Evolutionary conservation across 2,329 filamentous ascomycete species (phyloP).

Genomic region (Aspergillus candidus): DNA sequence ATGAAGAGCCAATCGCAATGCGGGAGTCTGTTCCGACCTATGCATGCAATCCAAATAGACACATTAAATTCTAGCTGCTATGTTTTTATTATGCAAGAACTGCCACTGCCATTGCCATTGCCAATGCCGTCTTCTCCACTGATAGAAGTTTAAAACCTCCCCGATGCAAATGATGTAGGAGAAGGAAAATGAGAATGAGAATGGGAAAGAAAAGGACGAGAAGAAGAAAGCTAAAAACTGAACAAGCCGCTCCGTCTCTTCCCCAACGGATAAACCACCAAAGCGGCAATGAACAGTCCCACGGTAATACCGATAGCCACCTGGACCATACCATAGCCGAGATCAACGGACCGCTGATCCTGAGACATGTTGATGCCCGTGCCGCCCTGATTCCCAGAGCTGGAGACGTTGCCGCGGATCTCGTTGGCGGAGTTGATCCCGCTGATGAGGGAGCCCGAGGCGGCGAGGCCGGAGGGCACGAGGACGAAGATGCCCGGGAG

Average conservation of each 20-base stretch:
- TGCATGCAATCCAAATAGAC: no score
- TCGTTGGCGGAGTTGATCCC: constrained; percentile 54
- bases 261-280: constrained; percentile 36
- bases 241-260: constrained; percentile 37
- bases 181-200: no score
- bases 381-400: constrained; percentile 3
- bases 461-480: constrained; percentile 55
- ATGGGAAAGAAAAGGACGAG: no score
- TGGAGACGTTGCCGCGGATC: constrained; percentile 33
- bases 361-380: constrained; percentile 6
- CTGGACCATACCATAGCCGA: constrained; percentile 38
- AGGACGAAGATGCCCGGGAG: constrained; percentile 77
- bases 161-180: no score
- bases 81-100: no score
- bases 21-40: no score
- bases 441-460: constrained; percentile 50
- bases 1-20: no score
- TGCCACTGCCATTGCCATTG: no score
- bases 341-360: constrained; percentile 22
- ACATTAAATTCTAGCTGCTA: no score
- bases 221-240: constrained; percentile 21
- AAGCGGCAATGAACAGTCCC: constrained; percentile 34
- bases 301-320: constrained; percentile 38
- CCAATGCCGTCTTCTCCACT: no score
- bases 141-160: no score